Conservation (phyloP, 1,284 basidiomycete species). For the Microbotryomycetes sp. region DNA sequence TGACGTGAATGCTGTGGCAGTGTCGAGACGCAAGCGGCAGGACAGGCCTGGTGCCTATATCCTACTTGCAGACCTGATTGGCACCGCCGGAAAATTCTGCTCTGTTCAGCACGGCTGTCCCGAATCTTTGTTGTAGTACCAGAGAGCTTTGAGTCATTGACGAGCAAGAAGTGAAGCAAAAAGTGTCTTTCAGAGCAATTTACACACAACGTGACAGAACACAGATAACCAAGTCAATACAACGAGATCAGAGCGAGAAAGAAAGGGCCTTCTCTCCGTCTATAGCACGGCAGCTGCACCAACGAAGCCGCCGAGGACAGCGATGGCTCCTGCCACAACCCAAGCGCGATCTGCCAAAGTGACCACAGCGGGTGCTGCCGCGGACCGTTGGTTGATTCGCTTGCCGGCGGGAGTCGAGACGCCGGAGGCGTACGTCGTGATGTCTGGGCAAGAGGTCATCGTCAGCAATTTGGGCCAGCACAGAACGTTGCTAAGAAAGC, state of each 20-base stretch:
- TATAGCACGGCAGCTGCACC: slow-evolving; percentile 20
- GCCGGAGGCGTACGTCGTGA: slow-evolving; percentile 16
- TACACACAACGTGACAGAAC: too few species aligned
- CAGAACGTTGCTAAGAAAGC: too few species aligned
- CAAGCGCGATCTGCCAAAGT: neutral
- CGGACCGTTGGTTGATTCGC: neutral
- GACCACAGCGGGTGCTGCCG: neutral
- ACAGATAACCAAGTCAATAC: too few species aligned
- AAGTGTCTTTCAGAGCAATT: neutral
- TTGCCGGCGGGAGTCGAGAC: neutral
- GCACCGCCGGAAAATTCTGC: neutral
- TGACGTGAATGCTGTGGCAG: too few species aligned
- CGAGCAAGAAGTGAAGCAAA: neutral
- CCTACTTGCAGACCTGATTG: neutral
- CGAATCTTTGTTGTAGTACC: too few species aligned
- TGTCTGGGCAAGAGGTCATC: slow-evolving; percentile 7
- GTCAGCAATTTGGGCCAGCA: neutral
- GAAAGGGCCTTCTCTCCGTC: too few species aligned
- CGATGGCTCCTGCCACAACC: slow-evolving; percentile 7
- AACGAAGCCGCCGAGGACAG: slow-evolving; percentile 18
- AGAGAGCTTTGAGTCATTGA: neutral
- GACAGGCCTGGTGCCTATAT: neutral
- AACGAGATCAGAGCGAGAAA: too few species aligned
- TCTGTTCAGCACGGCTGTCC: neutral
- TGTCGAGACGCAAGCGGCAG: too few species aligned